Percentiles rank a stretch among this genome's conserved stretches.
Conservation (phyloP, 106 monocot genomes). For the Posidonia australis region DNA sequence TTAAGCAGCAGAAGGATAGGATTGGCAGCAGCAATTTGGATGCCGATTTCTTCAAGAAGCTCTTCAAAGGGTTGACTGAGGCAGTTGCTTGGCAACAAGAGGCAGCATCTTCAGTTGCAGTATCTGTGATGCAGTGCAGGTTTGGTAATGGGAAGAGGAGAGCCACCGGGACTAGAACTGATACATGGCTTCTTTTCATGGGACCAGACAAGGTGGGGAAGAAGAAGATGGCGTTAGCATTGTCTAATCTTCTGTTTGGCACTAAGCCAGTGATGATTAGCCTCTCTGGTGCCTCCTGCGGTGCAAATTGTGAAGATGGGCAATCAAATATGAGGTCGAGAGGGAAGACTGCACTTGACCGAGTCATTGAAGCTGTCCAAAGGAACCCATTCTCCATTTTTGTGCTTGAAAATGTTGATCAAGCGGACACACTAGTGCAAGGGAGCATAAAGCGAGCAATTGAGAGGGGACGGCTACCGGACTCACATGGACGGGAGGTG, state of each 20-base stretch:
- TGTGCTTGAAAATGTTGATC: slow-evolving; percentile 56
- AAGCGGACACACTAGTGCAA: slow-evolving; percentile 27
- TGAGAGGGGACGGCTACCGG: slow-evolving; percentile 49
- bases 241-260: slow-evolving; percentile 55
- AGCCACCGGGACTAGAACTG: slow-evolving; percentile 16
- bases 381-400: slow-evolving; percentile 59
- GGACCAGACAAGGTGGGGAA: slow-evolving; percentile 73
- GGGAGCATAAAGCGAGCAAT: slow-evolving; percentile 52
- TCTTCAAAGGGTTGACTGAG: no score
- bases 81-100: no score
- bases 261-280: slow-evolving; percentile 11
- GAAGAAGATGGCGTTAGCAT: slow-evolving; percentile 56
- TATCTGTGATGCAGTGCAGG: no score
- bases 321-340: slow-evolving; percentile 19
- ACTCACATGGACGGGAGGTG: slow-evolving; percentile 73
- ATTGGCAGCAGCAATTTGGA: no score
- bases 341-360: slow-evolving; percentile 38
- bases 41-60: no score
- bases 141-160: slow-evolving; percentile 36
- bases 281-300: slow-evolving; percentile 2
- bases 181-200: slow-evolving; percentile 64
- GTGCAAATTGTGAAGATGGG: slow-evolving; percentile 9
- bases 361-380: slow-evolving; percentile 36
- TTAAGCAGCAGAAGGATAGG: no score
- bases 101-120: no score